A percentile compares a stretch with the other conserved stretches of the same genome.
phyloP scores from a whole-genome alignment of 2,329 filamentous ascomycete genomes.

The Talaromyces sp. region DNA sequence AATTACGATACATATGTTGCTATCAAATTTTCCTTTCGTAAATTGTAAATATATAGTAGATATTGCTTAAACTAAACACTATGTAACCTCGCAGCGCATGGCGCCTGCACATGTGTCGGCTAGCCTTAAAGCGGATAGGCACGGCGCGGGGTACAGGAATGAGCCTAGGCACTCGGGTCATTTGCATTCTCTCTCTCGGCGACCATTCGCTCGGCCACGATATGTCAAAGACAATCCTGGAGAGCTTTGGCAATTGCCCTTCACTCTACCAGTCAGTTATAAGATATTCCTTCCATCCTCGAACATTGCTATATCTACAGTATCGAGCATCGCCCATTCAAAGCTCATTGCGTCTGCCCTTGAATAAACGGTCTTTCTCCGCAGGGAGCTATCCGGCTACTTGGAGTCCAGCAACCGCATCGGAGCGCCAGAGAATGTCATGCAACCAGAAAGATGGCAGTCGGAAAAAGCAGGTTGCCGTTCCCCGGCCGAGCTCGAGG shows the following conservation, averaged over 20 bases:
- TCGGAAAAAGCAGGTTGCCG: constrained; percentile 42
- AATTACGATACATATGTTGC: constrained; percentile 19
- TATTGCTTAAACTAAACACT: background rate
- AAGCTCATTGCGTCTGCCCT: background rate
- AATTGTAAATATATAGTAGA: no score
- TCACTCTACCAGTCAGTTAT: constrained; percentile 2
- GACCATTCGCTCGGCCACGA: background rate
- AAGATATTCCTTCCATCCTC: background rate
- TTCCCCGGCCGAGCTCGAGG: constrained; percentile 68
- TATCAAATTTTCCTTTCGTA: no score
- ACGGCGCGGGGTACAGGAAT: constrained; percentile 27
- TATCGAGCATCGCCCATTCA: background rate
- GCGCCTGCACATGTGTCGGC: constrained; percentile 19
- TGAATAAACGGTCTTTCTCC: background rate
- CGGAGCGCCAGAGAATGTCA: constrained; percentile 26
- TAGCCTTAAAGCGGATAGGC: constrained; percentile 20
- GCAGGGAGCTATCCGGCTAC: constrained; percentile 19
- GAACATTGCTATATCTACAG: background rate
- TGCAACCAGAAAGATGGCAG: constrained; percentile 15
- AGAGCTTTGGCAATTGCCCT: constrained; percentile 1
- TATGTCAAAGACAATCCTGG: constrained; percentile 16
- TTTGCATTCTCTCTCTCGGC: constrained; percentile 6
- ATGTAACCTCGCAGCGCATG: constrained; percentile 15
- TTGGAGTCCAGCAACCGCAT: background rate
- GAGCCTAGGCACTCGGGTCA: constrained; percentile 28